Conservation (phyloP, 2,329 filamentous ascomycete genomes). For the Pseudogymnoascus sp. region DNA sequence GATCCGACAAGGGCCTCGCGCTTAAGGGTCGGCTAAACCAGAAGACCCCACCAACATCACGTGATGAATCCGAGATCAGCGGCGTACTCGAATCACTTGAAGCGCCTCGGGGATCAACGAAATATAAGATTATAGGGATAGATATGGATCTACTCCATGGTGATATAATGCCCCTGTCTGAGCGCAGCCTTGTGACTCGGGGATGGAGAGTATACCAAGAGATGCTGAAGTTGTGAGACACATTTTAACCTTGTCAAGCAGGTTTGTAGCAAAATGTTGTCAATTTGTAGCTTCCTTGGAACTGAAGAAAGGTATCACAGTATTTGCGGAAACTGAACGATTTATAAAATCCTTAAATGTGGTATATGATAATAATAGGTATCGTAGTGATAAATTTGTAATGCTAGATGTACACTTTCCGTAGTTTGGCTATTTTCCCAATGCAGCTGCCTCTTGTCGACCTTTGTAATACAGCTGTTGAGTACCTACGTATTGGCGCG, state of each 20-base stretch:
- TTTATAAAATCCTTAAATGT: not conserved
- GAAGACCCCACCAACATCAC: not conserved
- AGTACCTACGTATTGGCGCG: conserved; percentile 9
- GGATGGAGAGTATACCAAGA: not conserved
- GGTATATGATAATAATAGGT: not conserved
- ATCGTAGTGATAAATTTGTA: not conserved
- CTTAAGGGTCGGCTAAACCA: conserved; percentile 4
- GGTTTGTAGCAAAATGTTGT: not conserved
- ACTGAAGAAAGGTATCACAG: not conserved
- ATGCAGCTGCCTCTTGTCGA: conserved; percentile 3
- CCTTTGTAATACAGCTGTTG: conserved; percentile 7
- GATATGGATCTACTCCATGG: not conserved
- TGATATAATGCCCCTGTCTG: not conserved
- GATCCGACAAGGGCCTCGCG: conserved; percentile 4
- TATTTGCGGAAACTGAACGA: not conserved
- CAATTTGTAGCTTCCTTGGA: conserved; percentile 5
- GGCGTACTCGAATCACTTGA: not conserved
- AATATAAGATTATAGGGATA: not conserved
- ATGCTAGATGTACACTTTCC: conserved; percentile 5
- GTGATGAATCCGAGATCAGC: not conserved
- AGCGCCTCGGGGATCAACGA: not conserved
- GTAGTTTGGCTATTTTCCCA: not conserved
- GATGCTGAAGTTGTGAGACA: not conserved
- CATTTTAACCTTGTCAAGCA: not conserved
- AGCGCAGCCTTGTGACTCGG: not conserved